Percentiles rank a stretch among this genome's conserved stretches.
Conservation (phyloP, 1,284 basidiomycete genomes). For the Rhodotorula sp. region DNA sequence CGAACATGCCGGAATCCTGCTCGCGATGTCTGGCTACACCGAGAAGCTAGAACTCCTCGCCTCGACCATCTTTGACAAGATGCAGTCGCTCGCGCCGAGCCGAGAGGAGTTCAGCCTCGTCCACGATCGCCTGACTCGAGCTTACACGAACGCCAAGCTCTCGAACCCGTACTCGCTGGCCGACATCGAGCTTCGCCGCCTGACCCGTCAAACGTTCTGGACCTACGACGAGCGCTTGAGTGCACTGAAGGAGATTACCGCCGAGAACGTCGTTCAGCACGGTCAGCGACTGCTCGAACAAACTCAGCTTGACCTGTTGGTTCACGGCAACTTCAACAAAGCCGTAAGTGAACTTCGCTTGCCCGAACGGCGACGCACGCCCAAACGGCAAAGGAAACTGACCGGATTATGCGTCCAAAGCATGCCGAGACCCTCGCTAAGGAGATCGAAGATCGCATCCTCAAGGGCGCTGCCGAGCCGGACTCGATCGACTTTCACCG, state of each 20-base stretch:
- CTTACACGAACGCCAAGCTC: constrained; percentile 56
- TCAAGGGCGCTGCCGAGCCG: constrained; percentile 50
- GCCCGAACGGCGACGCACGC: too few relatives aligned
- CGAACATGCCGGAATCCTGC: constrained; percentile 65
- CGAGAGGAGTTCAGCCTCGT: constrained; percentile 70
- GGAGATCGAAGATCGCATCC: constrained; percentile 65
- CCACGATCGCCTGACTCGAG: constrained; percentile 68
- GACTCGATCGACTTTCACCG: constrained; percentile 29
- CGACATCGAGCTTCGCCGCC: constrained; percentile 73
- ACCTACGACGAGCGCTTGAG: constrained; percentile 74
- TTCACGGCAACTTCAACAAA: constrained; percentile 79
- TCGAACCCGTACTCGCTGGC: constrained; percentile 67
- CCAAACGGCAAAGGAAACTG: too few relatives aligned
- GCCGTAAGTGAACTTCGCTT: neutral
- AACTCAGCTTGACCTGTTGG: constrained; percentile 71
- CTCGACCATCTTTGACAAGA: constrained; percentile 68
- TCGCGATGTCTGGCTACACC: constrained; percentile 75
- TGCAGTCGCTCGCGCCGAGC: constrained; percentile 64
- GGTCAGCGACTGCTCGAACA: constrained; percentile 63
- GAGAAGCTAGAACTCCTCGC: constrained; percentile 83
- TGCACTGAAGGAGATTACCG: constrained; percentile 70
- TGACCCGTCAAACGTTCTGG: constrained; percentile 72
- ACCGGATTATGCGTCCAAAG: neutral
- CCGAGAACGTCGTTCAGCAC: constrained; percentile 72
- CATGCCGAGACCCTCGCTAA: constrained; percentile 24